A percentile compares a stretch with the other conserved stretches of the same genome.
These are phyloP conservation scores for Clarireedia paspali DNA, from an alignment of 2,329 filamentous ascomycete genomes.

Conservation along the genomic window DNA sequence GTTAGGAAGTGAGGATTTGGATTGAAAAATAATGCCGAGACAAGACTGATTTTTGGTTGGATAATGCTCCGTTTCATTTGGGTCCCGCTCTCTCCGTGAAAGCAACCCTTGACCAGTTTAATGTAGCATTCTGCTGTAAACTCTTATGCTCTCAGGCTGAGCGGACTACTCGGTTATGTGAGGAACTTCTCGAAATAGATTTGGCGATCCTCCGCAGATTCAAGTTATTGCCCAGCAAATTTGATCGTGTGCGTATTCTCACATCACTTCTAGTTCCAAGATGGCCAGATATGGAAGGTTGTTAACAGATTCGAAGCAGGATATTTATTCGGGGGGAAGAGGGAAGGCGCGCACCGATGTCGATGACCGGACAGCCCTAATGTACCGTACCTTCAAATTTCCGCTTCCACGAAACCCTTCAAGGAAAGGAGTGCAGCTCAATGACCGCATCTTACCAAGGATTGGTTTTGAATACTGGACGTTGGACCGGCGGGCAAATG, in stretches of 20 bases:
- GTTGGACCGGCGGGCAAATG: too few relatives aligned
- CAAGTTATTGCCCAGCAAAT: neutral
- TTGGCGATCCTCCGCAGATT: neutral
- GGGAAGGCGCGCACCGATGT: too few relatives aligned
- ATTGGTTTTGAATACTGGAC: too few relatives aligned
- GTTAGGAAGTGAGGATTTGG: neutral
- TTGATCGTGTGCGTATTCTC: neutral
- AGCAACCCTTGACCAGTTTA: neutral
- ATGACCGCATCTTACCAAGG: too few relatives aligned
- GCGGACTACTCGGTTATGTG: neutral
- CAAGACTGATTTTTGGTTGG: neutral
- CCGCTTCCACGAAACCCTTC: too few relatives aligned
- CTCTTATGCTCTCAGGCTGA: neutral
- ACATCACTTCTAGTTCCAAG: neutral
- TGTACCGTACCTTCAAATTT: too few relatives aligned
- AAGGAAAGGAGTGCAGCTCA: too few relatives aligned
- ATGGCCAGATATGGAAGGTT: neutral
- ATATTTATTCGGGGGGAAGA: too few relatives aligned
- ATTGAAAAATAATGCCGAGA: neutral
- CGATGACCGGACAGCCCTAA: too few relatives aligned
- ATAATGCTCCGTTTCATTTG: neutral
- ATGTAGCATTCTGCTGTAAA: neutral
- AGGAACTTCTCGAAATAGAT: neutral
- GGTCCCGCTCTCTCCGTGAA: neutral
- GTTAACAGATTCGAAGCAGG: neutral